A percentile compares a stretch with the other conserved stretches of the same genome.
These are phyloP conservation scores for Venturia effusa DNA, from an alignment of 2,329 filamentous ascomycete genomes.

Conservation along the genomic window DNA sequence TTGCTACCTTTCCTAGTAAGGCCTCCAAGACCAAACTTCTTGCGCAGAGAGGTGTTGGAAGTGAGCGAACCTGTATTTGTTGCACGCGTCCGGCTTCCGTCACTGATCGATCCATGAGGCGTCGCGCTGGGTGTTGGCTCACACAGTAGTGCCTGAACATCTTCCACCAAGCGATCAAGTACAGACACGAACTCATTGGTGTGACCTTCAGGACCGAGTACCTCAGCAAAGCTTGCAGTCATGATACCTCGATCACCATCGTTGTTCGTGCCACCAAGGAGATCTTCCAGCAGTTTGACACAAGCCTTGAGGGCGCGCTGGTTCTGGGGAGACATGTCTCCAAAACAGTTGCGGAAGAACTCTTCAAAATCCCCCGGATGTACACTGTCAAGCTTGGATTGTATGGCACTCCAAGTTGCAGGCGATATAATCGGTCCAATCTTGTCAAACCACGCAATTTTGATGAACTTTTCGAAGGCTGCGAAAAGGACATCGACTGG, in stretches of 20 bases:
- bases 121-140: constrained; percentile 37
- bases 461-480: constrained; percentile 87
- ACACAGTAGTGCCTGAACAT: constrained; percentile 81
- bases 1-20: constrained; percentile 72
- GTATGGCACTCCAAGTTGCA: constrained; percentile 62
- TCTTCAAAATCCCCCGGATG: constrained; percentile 61
- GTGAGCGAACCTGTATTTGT: constrained; percentile 64
- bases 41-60: constrained; percentile 74
- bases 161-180: constrained; percentile 78
- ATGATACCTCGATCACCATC: constrained; percentile 83
- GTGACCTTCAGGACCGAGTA: constrained; percentile 67
- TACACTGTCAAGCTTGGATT: constrained; percentile 49
- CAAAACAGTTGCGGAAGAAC: constrained; percentile 41
- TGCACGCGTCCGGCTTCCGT: constrained; percentile 38
- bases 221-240: constrained; percentile 78
- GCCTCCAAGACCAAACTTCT: constrained; percentile 71
- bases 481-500: constrained; percentile 78
- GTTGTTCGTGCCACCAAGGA: constrained; percentile 82
- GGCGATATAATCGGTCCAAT: constrained; percentile 76
- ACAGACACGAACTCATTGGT: constrained; percentile 79
- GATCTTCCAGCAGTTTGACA: constrained; percentile 74
- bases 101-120: constrained; percentile 49
- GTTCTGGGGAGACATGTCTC: constrained; percentile 46
- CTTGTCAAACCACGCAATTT: constrained; percentile 76
- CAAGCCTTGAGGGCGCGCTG: constrained; percentile 71